Percentiles rank a stretch among this genome's conserved stretches.
These are phyloP conservation scores for Musa balbisiana DNA, from an alignment of 202 grass and related monocot genomes.

Conservation along the genomic window DNA sequence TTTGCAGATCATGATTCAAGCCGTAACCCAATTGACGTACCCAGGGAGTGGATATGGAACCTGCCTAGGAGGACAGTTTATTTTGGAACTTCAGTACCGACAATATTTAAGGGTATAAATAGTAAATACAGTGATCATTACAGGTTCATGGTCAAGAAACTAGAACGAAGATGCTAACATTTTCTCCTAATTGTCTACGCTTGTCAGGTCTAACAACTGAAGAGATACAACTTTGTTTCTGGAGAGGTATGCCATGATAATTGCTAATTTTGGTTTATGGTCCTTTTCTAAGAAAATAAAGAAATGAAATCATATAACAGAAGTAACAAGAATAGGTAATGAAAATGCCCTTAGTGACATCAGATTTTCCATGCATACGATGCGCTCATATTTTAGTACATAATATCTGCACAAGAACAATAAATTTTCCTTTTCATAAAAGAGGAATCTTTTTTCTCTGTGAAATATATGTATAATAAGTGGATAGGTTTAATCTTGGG, in stretches of 20 bases:
- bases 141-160: conserved; percentile 3
- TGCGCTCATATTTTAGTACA: too few relatives aligned
- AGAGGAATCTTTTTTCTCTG: not conserved
- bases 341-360: too few relatives aligned
- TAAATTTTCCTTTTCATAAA: not conserved
- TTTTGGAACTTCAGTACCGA: conserved; percentile 77
- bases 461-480: not conserved
- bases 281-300: not conserved
- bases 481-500: not conserved
- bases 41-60: conserved; percentile 65
- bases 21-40: conserved; percentile 51
- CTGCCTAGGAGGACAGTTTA: conserved; percentile 78
- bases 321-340: too few relatives aligned
- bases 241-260: conserved; percentile 46
- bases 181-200: conserved; percentile 16
- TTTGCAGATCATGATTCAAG: conserved; percentile 83
- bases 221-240: conserved; percentile 70
- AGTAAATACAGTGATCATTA: not conserved
- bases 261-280: conserved; percentile 1
- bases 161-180: conserved; percentile 3
- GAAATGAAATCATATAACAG: not conserved
- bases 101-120: conserved; percentile 76
- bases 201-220: conserved; percentile 61
- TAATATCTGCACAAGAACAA: not conserved
- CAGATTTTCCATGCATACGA: too few relatives aligned